phyloP scores from a whole-genome alignment of 2,329 filamentous ascomycete genomes.

The Nemania sp. region DNA sequence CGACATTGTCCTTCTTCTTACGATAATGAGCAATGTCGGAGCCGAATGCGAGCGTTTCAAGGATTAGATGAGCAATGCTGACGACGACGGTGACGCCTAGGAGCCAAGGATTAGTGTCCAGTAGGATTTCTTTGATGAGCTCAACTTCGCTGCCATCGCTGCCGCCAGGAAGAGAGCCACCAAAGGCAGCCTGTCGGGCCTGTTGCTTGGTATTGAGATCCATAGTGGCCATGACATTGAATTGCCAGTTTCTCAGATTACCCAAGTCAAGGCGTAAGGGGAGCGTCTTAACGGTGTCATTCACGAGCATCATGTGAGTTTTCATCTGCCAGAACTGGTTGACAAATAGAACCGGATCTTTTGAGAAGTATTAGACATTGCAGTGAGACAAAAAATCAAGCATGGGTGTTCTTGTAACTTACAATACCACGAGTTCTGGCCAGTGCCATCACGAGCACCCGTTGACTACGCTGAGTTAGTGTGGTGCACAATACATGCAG shows the following conservation, averaged over 20 bases:
- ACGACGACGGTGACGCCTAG: slow-evolving; percentile 83
- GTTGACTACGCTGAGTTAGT: slow-evolving; percentile 48
- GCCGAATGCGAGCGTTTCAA: slow-evolving; percentile 95
- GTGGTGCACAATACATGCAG: neutral
- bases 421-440: slow-evolving; percentile 90
- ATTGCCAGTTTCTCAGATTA: slow-evolving; percentile 87
- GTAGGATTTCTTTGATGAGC: slow-evolving; percentile 92
- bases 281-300: slow-evolving; percentile 81
- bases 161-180: slow-evolving; percentile 67
- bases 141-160: slow-evolving; percentile 94
- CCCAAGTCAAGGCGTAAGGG: slow-evolving; percentile 82
- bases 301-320: slow-evolving; percentile 87
- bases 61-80: slow-evolving; percentile 87
- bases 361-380: slow-evolving; percentile 44
- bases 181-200: slow-evolving; percentile 75
- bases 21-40: slow-evolving; percentile 97
- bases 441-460: slow-evolving; percentile 78
- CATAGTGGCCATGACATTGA: slow-evolving; percentile 79
- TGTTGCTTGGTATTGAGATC: slow-evolving; percentile 87
- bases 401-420: slow-evolving; percentile 36
- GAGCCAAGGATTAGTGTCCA: slow-evolving; percentile 89
- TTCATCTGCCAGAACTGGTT: slow-evolving; percentile 98
- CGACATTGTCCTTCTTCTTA: slow-evolving; percentile 99
- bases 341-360: slow-evolving; percentile 78
- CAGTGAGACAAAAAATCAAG: neutral